A percentile compares a stretch with the other conserved stretches of the same genome.
phyloP scores from a whole-genome alignment of 257 asterid species.

The Fraxinus americana region DNA sequence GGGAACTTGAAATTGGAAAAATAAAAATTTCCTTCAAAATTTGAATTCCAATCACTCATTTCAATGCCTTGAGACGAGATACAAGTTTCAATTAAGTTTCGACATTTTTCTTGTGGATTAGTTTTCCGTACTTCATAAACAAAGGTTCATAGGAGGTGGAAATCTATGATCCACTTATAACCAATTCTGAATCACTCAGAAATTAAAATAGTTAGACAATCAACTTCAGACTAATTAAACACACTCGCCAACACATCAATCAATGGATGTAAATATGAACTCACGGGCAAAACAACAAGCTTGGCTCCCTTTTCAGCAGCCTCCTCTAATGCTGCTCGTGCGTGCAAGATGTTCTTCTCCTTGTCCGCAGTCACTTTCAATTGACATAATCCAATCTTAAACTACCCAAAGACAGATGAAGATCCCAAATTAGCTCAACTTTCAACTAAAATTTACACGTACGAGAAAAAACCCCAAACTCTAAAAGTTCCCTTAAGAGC shows the following conservation, averaged over 20 bases:
- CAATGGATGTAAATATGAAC: slow-evolving; percentile 22
- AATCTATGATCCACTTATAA: not conserved
- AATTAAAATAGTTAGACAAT: not conserved
- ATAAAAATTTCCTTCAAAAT: not conserved
- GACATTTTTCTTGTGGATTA: not conserved
- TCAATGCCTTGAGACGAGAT: not conserved
- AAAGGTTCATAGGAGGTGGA: not conserved
- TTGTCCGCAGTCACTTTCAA: slow-evolving; percentile 82
- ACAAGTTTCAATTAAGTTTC: not conserved
- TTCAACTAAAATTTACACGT: not conserved
- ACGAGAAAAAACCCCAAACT: slow-evolving; percentile 1
- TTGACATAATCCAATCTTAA: slow-evolving; percentile 83
- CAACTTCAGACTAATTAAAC: not conserved
- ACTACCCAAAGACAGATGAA: slow-evolving; percentile 48
- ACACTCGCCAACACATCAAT: not conserved
- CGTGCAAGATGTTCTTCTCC: slow-evolving; percentile 74
- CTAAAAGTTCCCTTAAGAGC: not conserved
- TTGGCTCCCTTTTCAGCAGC: slow-evolving; percentile 87
- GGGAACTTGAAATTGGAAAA: not conserved
- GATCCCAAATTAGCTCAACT: slow-evolving; percentile 8
- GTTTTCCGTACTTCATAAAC: not conserved
- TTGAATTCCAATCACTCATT: not conserved
- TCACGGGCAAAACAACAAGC: slow-evolving; percentile 88
- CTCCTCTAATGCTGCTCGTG: slow-evolving; percentile 73
- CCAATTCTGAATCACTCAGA: not conserved